Conservation (phyloP, 75 land plant species). For the Adiantum capillusveneris region DNA sequence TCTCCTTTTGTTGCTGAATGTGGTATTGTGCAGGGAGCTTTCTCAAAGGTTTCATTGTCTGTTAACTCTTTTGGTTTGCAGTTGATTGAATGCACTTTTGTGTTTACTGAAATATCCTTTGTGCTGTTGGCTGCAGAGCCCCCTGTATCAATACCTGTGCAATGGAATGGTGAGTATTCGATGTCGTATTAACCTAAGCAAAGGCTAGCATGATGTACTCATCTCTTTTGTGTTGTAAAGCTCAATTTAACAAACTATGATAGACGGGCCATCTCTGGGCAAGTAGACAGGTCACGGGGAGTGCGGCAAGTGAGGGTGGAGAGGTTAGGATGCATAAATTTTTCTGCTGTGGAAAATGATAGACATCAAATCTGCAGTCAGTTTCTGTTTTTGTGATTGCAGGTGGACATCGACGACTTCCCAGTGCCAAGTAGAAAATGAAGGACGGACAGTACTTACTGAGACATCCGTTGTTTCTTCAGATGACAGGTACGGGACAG, state of each 20-base stretch:
- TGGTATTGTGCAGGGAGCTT: too few relatives aligned
- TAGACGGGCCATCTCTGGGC: slow-evolving; percentile 22
- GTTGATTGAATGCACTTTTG: too few relatives aligned
- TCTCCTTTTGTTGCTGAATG: too few relatives aligned
- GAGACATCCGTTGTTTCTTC: not conserved
- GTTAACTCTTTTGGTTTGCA: too few relatives aligned
- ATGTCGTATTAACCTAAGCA: too few relatives aligned
- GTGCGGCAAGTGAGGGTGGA: not conserved
- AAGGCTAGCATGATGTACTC: too few relatives aligned
- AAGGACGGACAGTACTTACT: not conserved
- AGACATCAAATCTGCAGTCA: too few relatives aligned
- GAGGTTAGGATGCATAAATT: not conserved
- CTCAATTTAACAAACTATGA: slow-evolving; percentile 21
- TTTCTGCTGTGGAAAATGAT: too few relatives aligned
- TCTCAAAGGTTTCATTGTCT: too few relatives aligned
- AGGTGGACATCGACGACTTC: slow-evolving; percentile 3
- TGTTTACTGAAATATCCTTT: too few relatives aligned
- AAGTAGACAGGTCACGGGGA: not conserved
- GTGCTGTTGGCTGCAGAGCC: slow-evolving; percentile 11
- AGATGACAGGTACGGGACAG: not conserved
- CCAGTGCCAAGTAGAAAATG: not conserved
- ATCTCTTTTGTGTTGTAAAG: slow-evolving; percentile 7
- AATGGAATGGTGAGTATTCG: not conserved
- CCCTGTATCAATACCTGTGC: slow-evolving; percentile 2
- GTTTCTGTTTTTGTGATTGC: not conserved